Evolutionary conservation across 306 rosid genomes (phyloP).

Genomic region (Quercus aquifolioides): DNA sequence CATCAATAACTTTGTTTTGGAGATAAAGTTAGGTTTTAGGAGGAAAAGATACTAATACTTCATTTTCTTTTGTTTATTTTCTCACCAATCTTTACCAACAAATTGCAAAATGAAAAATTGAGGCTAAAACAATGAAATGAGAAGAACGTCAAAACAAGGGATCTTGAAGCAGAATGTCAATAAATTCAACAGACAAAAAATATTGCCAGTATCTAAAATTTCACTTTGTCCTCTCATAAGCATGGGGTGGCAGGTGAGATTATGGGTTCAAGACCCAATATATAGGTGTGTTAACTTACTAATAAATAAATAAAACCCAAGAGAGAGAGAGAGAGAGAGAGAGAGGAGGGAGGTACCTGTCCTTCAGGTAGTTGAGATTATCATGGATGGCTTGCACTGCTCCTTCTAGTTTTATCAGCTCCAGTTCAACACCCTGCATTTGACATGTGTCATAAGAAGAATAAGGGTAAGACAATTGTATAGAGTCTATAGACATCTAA

Average conservation of each 20-base stretch:
- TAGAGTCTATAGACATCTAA: neutral
- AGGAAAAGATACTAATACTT: neutral
- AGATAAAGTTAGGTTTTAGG: neutral
- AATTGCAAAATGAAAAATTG: neutral
- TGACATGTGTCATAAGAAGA: neutral
- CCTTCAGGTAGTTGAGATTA: slow-evolving; percentile 42
- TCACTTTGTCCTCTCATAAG: neutral
- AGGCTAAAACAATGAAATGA: neutral
- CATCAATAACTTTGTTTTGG: neutral
- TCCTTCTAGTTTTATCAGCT: slow-evolving; percentile 53
- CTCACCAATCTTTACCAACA: neutral
- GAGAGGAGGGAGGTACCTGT: slow-evolving; percentile 22
- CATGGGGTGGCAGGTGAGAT: neutral
- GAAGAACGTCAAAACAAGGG: neutral
- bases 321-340: neutral
- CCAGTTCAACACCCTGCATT: slow-evolving; percentile 57
- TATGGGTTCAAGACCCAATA: neutral
- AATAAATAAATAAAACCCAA: slow-evolving; percentile 3
- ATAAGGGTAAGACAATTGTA: neutral
- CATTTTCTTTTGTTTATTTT: neutral
- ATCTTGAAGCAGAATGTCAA: neutral
- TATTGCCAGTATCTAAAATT: neutral
- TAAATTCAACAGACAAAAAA: neutral
- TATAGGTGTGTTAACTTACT: neutral
- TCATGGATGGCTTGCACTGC: slow-evolving; percentile 55